Percentiles rank a stretch among this genome's conserved stretches.
phyloP scores from a whole-genome alignment of 2,329 filamentous ascomycete species.

The Colletotrichum sojae region DNA sequence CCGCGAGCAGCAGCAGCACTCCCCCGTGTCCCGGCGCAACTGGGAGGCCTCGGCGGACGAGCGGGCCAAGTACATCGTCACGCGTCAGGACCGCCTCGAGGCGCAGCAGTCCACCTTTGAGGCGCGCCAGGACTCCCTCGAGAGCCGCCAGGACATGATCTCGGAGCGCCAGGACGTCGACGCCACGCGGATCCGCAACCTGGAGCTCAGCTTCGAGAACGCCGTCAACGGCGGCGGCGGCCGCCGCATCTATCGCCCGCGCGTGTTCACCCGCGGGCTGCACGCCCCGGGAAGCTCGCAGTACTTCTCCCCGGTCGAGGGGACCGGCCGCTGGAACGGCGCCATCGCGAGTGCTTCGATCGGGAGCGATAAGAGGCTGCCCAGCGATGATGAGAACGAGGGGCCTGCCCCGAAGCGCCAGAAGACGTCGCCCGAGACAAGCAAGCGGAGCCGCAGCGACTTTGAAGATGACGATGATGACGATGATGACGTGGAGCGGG shows the following conservation, averaged over 20 bases:
- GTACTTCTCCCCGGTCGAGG: background rate
- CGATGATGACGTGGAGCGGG: background rate
- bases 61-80: background rate
- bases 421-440: no score
- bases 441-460: background rate
- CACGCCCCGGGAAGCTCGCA: background rate
- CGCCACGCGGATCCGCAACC: background rate
- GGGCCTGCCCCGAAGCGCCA: no score
- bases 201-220: background rate
- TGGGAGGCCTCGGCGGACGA: conserved; percentile 2
- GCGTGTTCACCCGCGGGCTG: background rate
- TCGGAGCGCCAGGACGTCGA: conserved; percentile 24
- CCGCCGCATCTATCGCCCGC: no score
- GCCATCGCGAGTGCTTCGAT: no score
- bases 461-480: background rate
- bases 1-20: background rate
- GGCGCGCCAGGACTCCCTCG: conserved; percentile 5
- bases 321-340: no score
- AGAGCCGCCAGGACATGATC: conserved; percentile 21
- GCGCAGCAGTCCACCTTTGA: conserved; percentile 5
- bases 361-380: no score
- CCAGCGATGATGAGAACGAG: no score
- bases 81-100: background rate
- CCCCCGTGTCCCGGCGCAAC: background rate
- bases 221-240: background rate